Evolutionary conservation across 129 eudicot species (phyloP).

Genomic region (Centaurea solstitialis): DNA sequence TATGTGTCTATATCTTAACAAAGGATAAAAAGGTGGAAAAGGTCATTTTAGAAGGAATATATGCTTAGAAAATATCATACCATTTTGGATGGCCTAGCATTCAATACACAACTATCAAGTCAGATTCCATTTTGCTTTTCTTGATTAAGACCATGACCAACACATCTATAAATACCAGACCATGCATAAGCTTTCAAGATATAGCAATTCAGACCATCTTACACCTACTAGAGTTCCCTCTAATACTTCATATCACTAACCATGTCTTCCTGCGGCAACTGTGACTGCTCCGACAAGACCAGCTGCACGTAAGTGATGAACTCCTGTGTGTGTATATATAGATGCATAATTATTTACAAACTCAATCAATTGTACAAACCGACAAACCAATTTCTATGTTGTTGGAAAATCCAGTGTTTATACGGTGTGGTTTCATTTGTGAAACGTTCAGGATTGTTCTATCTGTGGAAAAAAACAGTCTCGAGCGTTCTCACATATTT

Average conservation of each 20-base stretch:
- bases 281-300: slow-evolving; percentile 73
- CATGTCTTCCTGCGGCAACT: slow-evolving; percentile 64
- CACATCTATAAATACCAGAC: slow-evolving; percentile 52
- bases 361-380: background rate
- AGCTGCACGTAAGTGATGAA: slow-evolving; percentile 54
- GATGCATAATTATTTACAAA: background rate
- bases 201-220: slow-evolving; percentile 31
- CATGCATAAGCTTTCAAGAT: slow-evolving; percentile 11
- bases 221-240: slow-evolving; percentile 1
- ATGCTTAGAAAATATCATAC: slow-evolving; percentile 20
- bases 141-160: slow-evolving; percentile 5
- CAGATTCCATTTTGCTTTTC: slow-evolving; percentile 15
- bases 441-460: background rate
- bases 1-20: background rate
- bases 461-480: background rate
- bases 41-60: slow-evolving; percentile 21
- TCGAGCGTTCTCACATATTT: background rate
- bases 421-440: background rate
- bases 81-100: slow-evolving; percentile 12
- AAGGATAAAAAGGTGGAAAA: slow-evolving; percentile 4
- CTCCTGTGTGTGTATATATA: background rate
- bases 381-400: background rate
- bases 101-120: background rate
- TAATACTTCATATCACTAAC: slow-evolving; percentile 15
- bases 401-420: background rate